Evolutionary conservation across 1,284 basidiomycete species (phyloP).

Genomic region (Ustilago bromivora): DNA sequence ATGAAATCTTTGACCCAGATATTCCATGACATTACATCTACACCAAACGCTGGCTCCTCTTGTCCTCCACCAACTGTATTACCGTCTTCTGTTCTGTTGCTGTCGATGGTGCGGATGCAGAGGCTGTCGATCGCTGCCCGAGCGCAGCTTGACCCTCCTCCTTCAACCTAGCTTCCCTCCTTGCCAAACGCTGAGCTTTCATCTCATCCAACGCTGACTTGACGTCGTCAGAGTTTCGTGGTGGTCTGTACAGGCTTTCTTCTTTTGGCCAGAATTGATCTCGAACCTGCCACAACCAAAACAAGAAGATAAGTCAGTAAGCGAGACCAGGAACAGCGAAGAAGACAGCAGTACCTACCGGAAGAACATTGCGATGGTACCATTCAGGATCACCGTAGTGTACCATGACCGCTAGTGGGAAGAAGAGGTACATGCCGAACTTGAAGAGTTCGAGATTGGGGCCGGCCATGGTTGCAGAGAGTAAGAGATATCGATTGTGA

Average conservation of each 20-base stretch:
- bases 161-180: constrained; percentile 31
- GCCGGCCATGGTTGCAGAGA: constrained; percentile 75
- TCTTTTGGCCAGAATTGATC: constrained; percentile 63
- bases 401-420: constrained; percentile 84
- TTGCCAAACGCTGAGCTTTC: constrained; percentile 48
- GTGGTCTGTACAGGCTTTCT: constrained; percentile 55
- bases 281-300: constrained; percentile 29
- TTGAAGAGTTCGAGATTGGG: constrained; percentile 74
- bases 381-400: constrained; percentile 86
- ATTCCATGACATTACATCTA: constrained; percentile 1
- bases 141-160: constrained; percentile 14
- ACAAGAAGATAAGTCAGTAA: constrained; percentile 3
- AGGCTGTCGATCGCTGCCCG: not conserved
- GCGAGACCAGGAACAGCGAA: not conserved
- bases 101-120: not conserved
- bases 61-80: constrained; percentile 15
- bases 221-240: constrained; percentile 49
- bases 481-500: not conserved
- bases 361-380: constrained; percentile 83
- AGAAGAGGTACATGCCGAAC: constrained; percentile 77
- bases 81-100: constrained; percentile 7
- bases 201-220: constrained; percentile 52
- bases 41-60: constrained; percentile 21
- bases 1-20: not conserved
- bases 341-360: constrained; percentile 73